Evolutionary conservation across 148 eudicot species (phyloP), one percentile per base, ranked within the genome.

Genomic region (Cornus controversa): DNA sequence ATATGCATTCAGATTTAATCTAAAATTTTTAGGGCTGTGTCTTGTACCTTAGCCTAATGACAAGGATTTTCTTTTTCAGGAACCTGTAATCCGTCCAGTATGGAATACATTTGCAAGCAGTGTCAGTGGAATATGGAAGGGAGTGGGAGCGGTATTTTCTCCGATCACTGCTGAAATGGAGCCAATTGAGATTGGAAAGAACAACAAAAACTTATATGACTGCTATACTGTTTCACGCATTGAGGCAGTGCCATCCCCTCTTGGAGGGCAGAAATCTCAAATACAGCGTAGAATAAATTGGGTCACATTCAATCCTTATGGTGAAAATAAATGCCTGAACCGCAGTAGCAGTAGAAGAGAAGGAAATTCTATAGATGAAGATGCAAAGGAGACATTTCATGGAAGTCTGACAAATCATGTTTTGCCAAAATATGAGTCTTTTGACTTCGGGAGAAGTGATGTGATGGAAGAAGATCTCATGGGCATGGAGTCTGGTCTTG

Each of bases 61-160:
- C 24, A 57, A 24, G 45, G 71, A 73, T 13, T 54, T 75, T 76
- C 69, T 53, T 2, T 77, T 76, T 62, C 85, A 96, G 99, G 99
- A 96, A 79, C 99, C 99, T 62, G 99, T 96, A 11, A 90, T 96
- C 82, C 86, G 86, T 66, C 98, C 99, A 23, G 84, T 85, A 40
- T 96, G 99, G 99, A 87, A 91, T 76, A 96, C 99, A 72, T 96
- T 96, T 83, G 87, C 86, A 57, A 93, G 98, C 79, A 96, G 99
- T 80, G 85, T 96, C 76, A 93, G 97, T 91, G 99, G 99, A 70
- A 92, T 96, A 84, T 96, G 99, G 99, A 96, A 92, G 83, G 99
- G 99, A 76, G 91, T 93, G 72, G 99, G 99, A 82, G 99, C 97
- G 47, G 92, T 93, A 18, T 96, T 93, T 83, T 96, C 99, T 50